These are phyloP conservation scores for Penicillium argentinense DNA, from an alignment of 495 filamentous ascomycete genomes.

Conservation along the genomic window DNA sequence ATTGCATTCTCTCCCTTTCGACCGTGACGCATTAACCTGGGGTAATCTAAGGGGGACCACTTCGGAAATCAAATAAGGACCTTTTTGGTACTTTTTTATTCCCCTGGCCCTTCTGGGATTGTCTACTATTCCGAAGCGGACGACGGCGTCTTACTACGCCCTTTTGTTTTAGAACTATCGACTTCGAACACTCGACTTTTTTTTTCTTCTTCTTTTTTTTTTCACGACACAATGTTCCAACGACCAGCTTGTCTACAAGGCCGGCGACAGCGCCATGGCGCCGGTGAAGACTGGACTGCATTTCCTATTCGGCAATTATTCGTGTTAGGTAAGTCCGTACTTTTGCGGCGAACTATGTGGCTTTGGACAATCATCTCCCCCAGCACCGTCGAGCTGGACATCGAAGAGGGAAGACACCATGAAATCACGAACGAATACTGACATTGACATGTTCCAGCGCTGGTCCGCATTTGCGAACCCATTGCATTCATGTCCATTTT, in stretches of 20 bases:
- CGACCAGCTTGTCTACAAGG: slow-evolving; percentile 37
- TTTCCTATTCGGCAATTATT: slow-evolving; percentile 66
- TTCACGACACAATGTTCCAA: slow-evolving; percentile 37
- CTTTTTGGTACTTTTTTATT: slow-evolving; percentile 25
- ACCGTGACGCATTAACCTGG: slow-evolving; percentile 25
- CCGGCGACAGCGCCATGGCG: slow-evolving; percentile 32
- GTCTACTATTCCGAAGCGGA: slow-evolving; percentile 6
- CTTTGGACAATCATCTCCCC: not conserved
- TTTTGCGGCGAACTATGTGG: slow-evolving; percentile 31
- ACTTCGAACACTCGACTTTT: not conserved
- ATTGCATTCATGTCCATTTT: slow-evolving; percentile 99
- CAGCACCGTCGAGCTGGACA: not conserved
- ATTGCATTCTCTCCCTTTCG: slow-evolving; percentile 29
- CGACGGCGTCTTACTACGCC: slow-evolving; percentile 1
- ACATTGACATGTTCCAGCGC: slow-evolving; percentile 56
- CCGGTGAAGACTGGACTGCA: slow-evolving; percentile 33
- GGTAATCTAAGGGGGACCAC: slow-evolving; percentile 18
- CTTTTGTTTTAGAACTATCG: too few species aligned
- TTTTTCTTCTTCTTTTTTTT: slow-evolving; percentile 3
- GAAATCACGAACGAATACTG: slow-evolving; percentile 43
- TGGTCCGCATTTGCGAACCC: slow-evolving; percentile 95
- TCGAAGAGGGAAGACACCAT: not conserved
- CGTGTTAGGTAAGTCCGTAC: slow-evolving; percentile 61
- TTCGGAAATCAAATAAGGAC: slow-evolving; percentile 25
- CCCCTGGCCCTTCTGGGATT: slow-evolving; percentile 5